A percentile compares a stretch with the other conserved stretches of the same genome.
These are phyloP conservation scores for Phytophthora constricta DNA, from an alignment of 352 stramenopile genomes.

Conservation along the genomic window DNA sequence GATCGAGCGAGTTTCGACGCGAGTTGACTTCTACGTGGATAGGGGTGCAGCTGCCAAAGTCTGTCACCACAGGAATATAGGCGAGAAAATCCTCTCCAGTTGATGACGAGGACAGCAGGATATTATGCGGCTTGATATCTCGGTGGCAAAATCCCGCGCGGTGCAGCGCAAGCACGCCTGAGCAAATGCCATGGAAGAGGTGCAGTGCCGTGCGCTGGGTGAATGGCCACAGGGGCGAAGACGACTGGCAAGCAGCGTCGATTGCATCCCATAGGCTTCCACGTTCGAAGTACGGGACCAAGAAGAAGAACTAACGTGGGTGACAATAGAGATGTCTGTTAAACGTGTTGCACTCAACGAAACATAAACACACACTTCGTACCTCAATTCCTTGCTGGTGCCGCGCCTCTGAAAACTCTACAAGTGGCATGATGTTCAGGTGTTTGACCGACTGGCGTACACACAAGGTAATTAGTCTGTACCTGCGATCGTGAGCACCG, in stretches of 20 bases:
- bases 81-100: constrained; percentile 71
- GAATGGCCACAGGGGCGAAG: constrained; percentile 84
- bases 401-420: constrained; percentile 79
- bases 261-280: constrained; percentile 87
- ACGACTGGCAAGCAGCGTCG: constrained; percentile 61
- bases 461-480: neutral
- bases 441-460: constrained; percentile 71
- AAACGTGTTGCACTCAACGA: neutral
- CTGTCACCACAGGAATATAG: constrained; percentile 83
- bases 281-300: constrained; percentile 87
- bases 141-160: constrained; percentile 83
- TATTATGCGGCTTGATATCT: constrained; percentile 88
- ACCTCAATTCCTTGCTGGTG: constrained; percentile 80
- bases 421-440: constrained; percentile 79
- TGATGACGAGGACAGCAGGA: constrained; percentile 74
- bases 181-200: constrained; percentile 87
- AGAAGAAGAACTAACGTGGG: constrained; percentile 71
- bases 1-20: constrained; percentile 71
- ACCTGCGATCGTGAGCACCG: neutral
- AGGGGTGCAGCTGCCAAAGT: constrained; percentile 84
- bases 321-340: neutral
- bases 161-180: constrained; percentile 77
- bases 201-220: constrained; percentile 81
- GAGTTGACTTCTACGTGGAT: constrained; percentile 75
- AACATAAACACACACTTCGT: neutral